phyloP scores from a whole-genome alignment of 352 stramenopile genomes.

The Halophytophthora polymorphica region DNA sequence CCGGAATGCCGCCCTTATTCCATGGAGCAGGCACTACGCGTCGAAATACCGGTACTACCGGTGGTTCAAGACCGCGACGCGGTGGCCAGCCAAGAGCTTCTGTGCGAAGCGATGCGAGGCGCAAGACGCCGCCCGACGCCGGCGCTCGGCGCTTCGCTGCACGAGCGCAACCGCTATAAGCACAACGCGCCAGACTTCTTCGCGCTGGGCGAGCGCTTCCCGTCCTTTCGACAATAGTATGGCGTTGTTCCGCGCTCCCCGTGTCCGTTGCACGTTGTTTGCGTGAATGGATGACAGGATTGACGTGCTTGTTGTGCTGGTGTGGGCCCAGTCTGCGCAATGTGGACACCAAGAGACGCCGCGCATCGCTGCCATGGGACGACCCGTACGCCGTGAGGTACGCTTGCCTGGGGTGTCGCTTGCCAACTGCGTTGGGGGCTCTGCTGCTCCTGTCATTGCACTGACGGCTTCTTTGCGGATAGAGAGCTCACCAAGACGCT shows the following conservation, averaged over 20 bases:
- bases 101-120: conserved; percentile 36
- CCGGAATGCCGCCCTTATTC: too few relatives aligned
- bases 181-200: conserved; percentile 72
- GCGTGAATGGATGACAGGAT: background rate
- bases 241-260: conserved; percentile 9
- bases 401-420: background rate
- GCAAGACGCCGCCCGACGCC: conserved; percentile 55
- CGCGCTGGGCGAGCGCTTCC: conserved; percentile 54
- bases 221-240: conserved; percentile 64
- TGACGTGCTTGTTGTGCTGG: conserved; percentile 7
- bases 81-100: conserved; percentile 10
- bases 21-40: too few relatives aligned
- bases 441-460: background rate
- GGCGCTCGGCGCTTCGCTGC: conserved; percentile 54
- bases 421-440: background rate
- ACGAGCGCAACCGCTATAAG: conserved; percentile 79
- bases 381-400: conserved; percentile 76
- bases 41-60: conserved; percentile 7
- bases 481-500: conserved; percentile 91
- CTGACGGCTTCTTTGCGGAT: conserved; percentile 24
- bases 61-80: too few relatives aligned
- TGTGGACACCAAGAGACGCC: conserved; percentile 54
- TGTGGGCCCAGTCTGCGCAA: conserved; percentile 45
- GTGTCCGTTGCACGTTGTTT: background rate
- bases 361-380: conserved; percentile 63